Conservation (phyloP, 2,329 filamentous ascomycete genomes). For the Pseudopyrenochaeta lycopersici region DNA sequence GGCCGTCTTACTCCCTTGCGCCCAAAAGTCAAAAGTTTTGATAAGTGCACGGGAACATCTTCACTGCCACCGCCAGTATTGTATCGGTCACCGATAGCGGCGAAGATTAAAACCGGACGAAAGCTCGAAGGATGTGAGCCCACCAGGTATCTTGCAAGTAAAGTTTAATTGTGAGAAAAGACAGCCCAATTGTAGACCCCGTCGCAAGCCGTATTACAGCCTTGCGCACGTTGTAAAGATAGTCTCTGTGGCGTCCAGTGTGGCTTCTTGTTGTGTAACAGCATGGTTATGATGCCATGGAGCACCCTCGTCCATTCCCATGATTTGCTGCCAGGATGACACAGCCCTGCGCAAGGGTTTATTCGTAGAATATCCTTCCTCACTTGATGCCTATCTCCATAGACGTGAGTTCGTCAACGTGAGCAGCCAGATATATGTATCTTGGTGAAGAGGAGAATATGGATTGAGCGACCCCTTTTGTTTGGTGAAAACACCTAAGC, state of each 20-base stretch:
- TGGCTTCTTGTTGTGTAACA: neutral
- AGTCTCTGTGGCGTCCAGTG: neutral
- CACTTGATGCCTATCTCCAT: too few species aligned
- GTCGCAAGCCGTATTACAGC: neutral
- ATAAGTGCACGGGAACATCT: neutral
- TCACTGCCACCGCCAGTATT: neutral
- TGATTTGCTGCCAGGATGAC: neutral
- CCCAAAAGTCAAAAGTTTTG: neutral
- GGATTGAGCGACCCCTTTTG: too few species aligned
- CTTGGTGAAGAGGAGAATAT: too few species aligned
- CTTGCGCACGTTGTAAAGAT: neutral
- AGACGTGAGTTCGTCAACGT: too few species aligned
- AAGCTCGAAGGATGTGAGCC: neutral
- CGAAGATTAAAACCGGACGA: neutral
- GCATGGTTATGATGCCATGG: neutral
- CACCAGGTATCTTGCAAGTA: too few species aligned
- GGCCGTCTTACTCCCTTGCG: neutral
- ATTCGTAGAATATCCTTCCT: neutral
- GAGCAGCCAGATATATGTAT: too few species aligned
- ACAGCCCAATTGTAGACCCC: too few species aligned
- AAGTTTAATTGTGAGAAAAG: too few species aligned
- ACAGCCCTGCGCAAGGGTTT: neutral
- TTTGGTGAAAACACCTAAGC: too few species aligned
- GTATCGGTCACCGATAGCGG: slow-evolving; percentile 1
- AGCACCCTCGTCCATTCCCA: neutral